Base-by-base conservation (phyloP, 176 grass and related monocot species). In the Tillandsia fasciculata region DNA sequence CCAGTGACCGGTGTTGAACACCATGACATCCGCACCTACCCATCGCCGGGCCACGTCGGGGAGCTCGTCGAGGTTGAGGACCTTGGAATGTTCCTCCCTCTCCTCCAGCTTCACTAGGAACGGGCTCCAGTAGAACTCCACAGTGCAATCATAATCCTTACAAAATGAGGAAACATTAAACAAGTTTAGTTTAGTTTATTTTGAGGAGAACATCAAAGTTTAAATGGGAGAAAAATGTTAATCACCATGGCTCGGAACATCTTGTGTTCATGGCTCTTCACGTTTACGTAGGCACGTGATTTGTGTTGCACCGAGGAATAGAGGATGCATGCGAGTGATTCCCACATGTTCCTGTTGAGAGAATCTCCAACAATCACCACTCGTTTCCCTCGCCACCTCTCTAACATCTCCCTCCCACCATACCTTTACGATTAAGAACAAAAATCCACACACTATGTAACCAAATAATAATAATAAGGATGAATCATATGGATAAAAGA, bases 281-380 rank as follows among this genome's bases (percentile, higher is more conserved):
- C 28, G 2, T 78, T 18, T 65, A 87, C 69, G 54, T 66, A 63
- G 48, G 79, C 65, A 17, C 82, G 72, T 14, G 73, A 79, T 1
- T 70, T 70, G 72, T 83, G 72, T 17, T 74, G 84, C 81, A 85
- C 49, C 11, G 79, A 65, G 12, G 88, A 59, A 72, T 87, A 91
- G 76, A 91, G 65, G 72, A 87, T 76, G 75, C 88, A 91, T 15
- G 76, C 79, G 47, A 87, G 72, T 53, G 88, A 87, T 57, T 91
- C 88, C 88, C 81, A 87, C 88, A 87, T 84, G 69, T 91, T 91
- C 72, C 88, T 76, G 76, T 91, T 87, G 1, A 91, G 84, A 27
- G 84, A 91, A 75, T 87, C 84, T 57, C 82, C 84, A 12, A 91
- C 66, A 58, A 91, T 71, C 53, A 82, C 84, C 66, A 85, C 3